Conservation (phyloP, 2,329 filamentous ascomycete species). For the Diaporthe batatas region DNA sequence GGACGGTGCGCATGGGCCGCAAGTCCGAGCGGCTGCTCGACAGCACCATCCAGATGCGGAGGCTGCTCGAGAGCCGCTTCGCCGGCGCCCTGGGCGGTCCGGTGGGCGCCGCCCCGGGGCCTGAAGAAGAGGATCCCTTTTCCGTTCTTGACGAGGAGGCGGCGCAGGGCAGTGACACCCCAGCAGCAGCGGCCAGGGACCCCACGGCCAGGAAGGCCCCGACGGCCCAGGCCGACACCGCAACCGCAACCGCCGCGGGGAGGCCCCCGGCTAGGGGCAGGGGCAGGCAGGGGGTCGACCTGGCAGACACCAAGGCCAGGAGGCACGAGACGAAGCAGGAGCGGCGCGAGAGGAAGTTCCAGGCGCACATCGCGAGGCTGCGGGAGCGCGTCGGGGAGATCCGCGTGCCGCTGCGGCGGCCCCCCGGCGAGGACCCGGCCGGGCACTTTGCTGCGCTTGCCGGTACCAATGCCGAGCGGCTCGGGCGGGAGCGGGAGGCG, state of each 20-base stretch:
- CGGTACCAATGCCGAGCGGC: neutral
- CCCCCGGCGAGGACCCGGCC: neutral
- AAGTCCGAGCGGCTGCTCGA: conserved; percentile 12
- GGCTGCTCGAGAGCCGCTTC: conserved; percentile 10
- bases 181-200: too few relatives aligned
- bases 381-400: too few relatives aligned
- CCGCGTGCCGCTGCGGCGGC: too few relatives aligned
- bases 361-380: neutral
- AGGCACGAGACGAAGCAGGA: neutral
- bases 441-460: neutral
- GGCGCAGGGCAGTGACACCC: too few relatives aligned
- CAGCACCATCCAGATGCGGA: conserved; percentile 21
- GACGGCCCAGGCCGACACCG: neutral
- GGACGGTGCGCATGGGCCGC: neutral
- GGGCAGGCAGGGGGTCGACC: neutral
- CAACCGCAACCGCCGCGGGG: too few relatives aligned
- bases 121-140: neutral
- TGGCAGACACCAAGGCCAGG: neutral
- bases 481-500: neutral
- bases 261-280: neutral
- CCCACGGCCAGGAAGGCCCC: neutral
- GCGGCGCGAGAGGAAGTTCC: neutral
- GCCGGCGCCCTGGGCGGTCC: neutral
- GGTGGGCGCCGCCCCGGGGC: neutral
- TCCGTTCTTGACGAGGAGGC: too few relatives aligned